Percentiles rank a stretch among this genome's conserved stretches.
Evolutionary conservation across 1,139 yeast genomes (phyloP).

Genomic region (Kodamaea fungicola): DNA sequence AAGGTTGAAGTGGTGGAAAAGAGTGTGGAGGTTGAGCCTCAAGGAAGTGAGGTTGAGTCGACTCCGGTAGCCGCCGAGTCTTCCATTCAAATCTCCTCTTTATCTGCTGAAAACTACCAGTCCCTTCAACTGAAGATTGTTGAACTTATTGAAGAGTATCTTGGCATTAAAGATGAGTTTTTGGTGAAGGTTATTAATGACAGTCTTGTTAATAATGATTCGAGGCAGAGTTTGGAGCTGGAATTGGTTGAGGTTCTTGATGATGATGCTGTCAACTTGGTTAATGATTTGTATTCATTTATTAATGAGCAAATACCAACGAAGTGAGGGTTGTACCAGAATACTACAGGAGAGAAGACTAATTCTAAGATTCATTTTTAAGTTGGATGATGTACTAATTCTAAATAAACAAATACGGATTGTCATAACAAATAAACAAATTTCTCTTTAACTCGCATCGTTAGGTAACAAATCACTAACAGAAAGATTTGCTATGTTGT

Average conservation of each 20-base stretch:
- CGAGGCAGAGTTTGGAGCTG: slow-evolving; percentile 29
- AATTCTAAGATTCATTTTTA: too few relatives aligned
- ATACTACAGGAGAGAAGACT: too few relatives aligned
- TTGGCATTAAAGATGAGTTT: slow-evolving; percentile 52
- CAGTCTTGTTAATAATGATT: slow-evolving; percentile 30
- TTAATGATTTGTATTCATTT: slow-evolving; percentile 33
- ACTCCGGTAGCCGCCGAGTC: background rate
- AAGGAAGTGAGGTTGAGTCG: slow-evolving; percentile 7
- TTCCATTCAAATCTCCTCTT: slow-evolving; percentile 10
- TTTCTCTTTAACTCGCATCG: too few relatives aligned
- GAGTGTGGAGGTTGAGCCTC: slow-evolving; percentile 10
- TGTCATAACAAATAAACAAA: too few relatives aligned
- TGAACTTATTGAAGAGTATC: slow-evolving; percentile 45
- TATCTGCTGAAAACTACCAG: slow-evolving; percentile 13
- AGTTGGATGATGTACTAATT: too few relatives aligned
- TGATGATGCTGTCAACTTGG: slow-evolving; percentile 50
- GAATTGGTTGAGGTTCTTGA: slow-evolving; percentile 54
- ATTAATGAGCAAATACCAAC: slow-evolving; percentile 10
- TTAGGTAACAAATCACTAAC: too few relatives aligned
- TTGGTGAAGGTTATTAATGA: slow-evolving; percentile 42
- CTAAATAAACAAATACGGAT: too few relatives aligned
- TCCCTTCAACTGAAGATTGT: slow-evolving; percentile 32
- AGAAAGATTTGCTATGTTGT: too few relatives aligned
- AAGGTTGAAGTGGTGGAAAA: slow-evolving; percentile 8
- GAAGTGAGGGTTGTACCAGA: too few relatives aligned